phyloP scores from a whole-genome alignment of 129 eudicot species.

The Scalesia atractyloides region DNA sequence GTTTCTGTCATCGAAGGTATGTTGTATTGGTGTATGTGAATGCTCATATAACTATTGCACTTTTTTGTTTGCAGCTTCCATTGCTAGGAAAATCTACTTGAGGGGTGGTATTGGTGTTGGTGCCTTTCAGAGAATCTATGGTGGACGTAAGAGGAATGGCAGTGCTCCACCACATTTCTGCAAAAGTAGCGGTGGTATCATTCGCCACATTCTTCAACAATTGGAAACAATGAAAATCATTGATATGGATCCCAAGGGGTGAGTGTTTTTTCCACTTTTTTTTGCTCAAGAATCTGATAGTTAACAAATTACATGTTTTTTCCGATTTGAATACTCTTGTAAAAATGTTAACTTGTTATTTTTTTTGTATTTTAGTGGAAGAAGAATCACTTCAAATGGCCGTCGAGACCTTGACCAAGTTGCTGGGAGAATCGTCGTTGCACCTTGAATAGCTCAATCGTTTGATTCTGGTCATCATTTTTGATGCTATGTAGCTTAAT shows the following conservation, averaged over 20 bases:
- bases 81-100: slow-evolving; percentile 78
- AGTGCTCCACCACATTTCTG: slow-evolving; percentile 78
- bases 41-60: not conserved
- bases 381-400: slow-evolving; percentile 57
- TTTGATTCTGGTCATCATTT: not conserved
- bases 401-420: slow-evolving; percentile 66
- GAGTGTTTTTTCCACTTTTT: slow-evolving; percentile 16
- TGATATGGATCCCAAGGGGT: slow-evolving; percentile 82
- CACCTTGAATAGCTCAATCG: slow-evolving; percentile 33
- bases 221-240: slow-evolving; percentile 63
- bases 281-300: not conserved
- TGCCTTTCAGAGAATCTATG: slow-evolving; percentile 65
- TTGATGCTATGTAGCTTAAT: slow-evolving; percentile 36
- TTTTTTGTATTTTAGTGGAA: slow-evolving; percentile 39
- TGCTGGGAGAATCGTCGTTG: slow-evolving; percentile 52
- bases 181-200: slow-evolving; percentile 69
- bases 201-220: slow-evolving; percentile 75
- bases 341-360: not conserved
- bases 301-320: too few species aligned
- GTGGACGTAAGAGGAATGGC: slow-evolving; percentile 79
- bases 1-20: too few species aligned
- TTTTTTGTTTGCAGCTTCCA: slow-evolving; percentile 49
- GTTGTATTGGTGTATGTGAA: not conserved
- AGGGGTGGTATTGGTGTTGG: slow-evolving; percentile 85
- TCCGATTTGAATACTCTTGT: not conserved